These are phyloP conservation scores for Gossypium gossypioides DNA, from an alignment of 441 rosid genomes.

Conservation along the genomic window DNA sequence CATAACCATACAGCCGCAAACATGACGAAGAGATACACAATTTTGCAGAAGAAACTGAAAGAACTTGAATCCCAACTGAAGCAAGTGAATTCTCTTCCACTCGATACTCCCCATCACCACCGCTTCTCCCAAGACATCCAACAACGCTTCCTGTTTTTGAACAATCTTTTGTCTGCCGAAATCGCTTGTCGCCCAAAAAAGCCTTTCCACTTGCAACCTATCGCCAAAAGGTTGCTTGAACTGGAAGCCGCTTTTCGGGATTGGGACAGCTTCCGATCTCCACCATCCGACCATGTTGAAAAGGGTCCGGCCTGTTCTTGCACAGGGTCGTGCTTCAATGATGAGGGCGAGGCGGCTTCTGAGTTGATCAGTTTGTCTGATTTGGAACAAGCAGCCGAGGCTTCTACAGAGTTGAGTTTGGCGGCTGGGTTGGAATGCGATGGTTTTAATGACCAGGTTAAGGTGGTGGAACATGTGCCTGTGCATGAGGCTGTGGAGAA, in stretches of 20 bases:
- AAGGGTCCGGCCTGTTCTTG: slow-evolving; percentile 30
- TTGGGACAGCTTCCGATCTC: slow-evolving; percentile 18
- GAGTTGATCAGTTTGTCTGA: neutral
- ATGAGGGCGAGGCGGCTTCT: slow-evolving; percentile 10
- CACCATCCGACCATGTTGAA: slow-evolving; percentile 1
- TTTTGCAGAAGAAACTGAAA: slow-evolving; percentile 13
- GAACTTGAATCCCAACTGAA: slow-evolving; percentile 34
- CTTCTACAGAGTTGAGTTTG: neutral
- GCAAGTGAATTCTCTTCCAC: slow-evolving; percentile 17
- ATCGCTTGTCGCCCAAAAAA: slow-evolving; percentile 25
- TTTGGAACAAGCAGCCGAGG: slow-evolving; percentile 8
- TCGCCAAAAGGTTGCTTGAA: slow-evolving; percentile 20
- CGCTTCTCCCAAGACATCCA: slow-evolving; percentile 25
- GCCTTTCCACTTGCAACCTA: slow-evolving; percentile 25
- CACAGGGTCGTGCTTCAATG: slow-evolving; percentile 29
- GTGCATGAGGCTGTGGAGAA: neutral
- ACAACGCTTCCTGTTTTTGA: slow-evolving; percentile 35
- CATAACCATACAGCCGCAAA: neutral
- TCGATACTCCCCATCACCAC: slow-evolving; percentile 7
- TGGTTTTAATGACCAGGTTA: neutral
- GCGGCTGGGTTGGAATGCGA: neutral
- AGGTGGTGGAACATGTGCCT: neutral
- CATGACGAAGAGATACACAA: neutral
- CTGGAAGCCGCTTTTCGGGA: slow-evolving; percentile 22
- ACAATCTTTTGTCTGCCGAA: slow-evolving; percentile 43